Conservation (phyloP, 2,329 filamentous ascomycete species). For the Xylariaceae sp. region DNA sequence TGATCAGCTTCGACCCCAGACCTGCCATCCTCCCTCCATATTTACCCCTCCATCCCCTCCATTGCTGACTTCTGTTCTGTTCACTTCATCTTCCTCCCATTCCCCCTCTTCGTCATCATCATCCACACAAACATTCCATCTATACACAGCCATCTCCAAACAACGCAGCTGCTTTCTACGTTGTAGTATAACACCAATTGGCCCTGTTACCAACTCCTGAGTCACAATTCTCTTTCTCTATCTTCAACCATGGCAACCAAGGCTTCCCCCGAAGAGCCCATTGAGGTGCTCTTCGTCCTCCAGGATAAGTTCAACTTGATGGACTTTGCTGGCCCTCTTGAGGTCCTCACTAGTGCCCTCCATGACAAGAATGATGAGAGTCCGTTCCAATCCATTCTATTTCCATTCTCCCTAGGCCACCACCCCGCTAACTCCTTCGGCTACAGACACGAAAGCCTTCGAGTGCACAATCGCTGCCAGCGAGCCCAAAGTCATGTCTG, state of each 20-base stretch:
- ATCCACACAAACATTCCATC: conserved; percentile 4
- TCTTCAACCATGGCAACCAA: conserved; percentile 49
- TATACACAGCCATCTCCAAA: conserved; percentile 4
- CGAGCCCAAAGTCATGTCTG: conserved; percentile 52
- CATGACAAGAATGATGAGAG: conserved; percentile 52
- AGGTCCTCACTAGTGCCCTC: conserved; percentile 48
- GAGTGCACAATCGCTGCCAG: conserved; percentile 52
- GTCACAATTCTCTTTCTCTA: neutral
- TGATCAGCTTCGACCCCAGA: conserved; percentile 17
- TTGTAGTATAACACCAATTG: conserved; percentile 7
- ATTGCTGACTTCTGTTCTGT: conserved; percentile 13
- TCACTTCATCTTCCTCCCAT: conserved; percentile 15
- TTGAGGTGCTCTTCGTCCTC: conserved; percentile 58
- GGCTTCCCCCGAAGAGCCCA: conserved; percentile 55
- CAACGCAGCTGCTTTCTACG: conserved; percentile 20
- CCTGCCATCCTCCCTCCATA: conserved; percentile 10
- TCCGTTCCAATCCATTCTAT: conserved; percentile 32
- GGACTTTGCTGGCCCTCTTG: conserved; percentile 54
- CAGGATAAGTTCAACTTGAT: conserved; percentile 57
- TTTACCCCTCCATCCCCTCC: conserved; percentile 26
- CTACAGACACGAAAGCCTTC: conserved; percentile 52
- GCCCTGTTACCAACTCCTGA: neutral
- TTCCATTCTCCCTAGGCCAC: conserved; percentile 1
- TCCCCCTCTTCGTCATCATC: conserved; percentile 14
- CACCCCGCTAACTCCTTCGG: neutral